Base-by-base conservation (phyloP, 257 asterid species). In the Gentiana straminea region DNA sequence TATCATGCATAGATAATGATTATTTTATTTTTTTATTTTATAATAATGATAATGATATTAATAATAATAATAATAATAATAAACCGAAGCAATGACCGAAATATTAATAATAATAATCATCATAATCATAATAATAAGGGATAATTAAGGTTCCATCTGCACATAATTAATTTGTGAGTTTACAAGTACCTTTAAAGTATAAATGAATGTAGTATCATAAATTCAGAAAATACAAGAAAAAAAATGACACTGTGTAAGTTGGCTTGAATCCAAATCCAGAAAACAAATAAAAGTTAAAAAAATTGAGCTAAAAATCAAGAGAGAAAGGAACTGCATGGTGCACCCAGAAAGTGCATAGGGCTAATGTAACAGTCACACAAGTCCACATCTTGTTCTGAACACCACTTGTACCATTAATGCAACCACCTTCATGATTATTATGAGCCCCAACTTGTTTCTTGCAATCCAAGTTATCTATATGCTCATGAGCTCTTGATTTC, bases 291-390 rank as follows among this genome's bases (percentile, higher is more conserved):
- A 32, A 12, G 4, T 37, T 5, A 41, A 41, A 41, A 41, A 41
- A 1, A 41, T 41, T 3, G 46, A 41, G 8, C 46, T 41, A 10
- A 10, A 34, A 33, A 43, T 72, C 61, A 72, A 58, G 55, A 56
- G 35, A 61, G 35, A 61, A 54, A 65, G 73, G 66, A 33, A 59
- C 57, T 46, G 46, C 63, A 13, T 54, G 67, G 62, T 66, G 72
- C 51, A 66, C 32, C 76, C 79, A 74, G 59, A 74, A 51, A 36
- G 76, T 65, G 60, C 68, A 74, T 3, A 70, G 71, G 3, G 71
- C 79, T 63, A 63, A 58, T 1, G 64, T 60, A 57, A 70, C 63
- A 6, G 79, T 70, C 11, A 74, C 51, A 56, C 62, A 65, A 49
- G 70, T 60, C 72, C 76, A 70, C 8, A 63, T 62, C 65, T 47